Conservation (phyloP, 1,284 basidiomycete species). For the Coniophora puteana region DNA sequence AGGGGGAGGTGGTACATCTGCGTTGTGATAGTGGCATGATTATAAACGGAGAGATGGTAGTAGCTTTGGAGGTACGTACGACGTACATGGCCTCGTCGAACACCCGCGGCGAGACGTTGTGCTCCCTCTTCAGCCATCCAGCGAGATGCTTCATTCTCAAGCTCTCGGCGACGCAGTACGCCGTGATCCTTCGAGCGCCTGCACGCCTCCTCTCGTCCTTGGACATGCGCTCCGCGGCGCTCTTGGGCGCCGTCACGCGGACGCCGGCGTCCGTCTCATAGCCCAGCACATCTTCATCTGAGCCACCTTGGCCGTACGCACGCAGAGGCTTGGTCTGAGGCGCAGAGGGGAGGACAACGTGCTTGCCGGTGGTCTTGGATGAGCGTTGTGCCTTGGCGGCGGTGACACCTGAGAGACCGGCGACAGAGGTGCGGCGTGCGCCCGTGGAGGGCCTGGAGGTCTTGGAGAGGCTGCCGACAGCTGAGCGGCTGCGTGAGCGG, state of each 20-base stretch:
- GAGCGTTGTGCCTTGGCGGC: constrained; percentile 65
- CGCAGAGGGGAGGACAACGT: constrained; percentile 87
- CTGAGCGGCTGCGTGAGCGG: too few relatives aligned
- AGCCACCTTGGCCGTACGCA: constrained; percentile 33
- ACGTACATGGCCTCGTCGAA: constrained; percentile 94
- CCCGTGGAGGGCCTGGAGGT: constrained; percentile 2
- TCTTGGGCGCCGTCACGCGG: constrained; percentile 64
- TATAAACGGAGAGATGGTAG: background rate
- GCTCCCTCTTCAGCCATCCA: constrained; percentile 88
- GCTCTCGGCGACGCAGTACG: constrained; percentile 83
- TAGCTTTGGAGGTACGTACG: constrained; percentile 45
- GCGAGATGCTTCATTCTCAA: constrained; percentile 80
- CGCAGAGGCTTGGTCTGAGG: constrained; percentile 84
- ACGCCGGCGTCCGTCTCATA: constrained; percentile 61
- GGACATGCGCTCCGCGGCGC: constrained; percentile 76
- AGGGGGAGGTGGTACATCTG: constrained; percentile 91
- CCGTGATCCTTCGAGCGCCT: constrained; percentile 77
- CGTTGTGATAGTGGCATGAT: too few relatives aligned
- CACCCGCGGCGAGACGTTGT: constrained; percentile 85
- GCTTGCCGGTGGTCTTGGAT: constrained; percentile 90
- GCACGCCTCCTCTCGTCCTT: constrained; percentile 74
- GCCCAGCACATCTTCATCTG: constrained; percentile 54
- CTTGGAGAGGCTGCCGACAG: too few relatives aligned
- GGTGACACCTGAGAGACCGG: constrained; percentile 31
- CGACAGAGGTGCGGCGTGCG: constrained; percentile 25